Base-by-base conservation (phyloP, 345 rosid genomes). In the Nasturtium officinale region DNA sequence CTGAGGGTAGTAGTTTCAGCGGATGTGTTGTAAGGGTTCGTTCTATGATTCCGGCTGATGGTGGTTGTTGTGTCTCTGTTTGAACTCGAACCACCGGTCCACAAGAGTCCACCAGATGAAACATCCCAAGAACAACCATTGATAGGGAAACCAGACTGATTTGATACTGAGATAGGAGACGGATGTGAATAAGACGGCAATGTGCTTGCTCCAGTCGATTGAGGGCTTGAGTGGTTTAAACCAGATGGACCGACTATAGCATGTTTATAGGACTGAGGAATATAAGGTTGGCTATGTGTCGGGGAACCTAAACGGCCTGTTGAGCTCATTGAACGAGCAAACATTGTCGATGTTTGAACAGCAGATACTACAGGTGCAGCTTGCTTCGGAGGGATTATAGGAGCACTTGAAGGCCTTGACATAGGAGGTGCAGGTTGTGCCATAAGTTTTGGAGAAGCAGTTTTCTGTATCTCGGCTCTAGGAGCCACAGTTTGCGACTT, bases 331-430 rank as follows among this genome's bases (percentile, higher is more conserved):
- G 98, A 89, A 58, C 95, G 96, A 52, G 90, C 76, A 56, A 91
- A 56, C 5, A 90, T 10, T 64, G 71, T 82, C 10, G 87, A 47
- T 10, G 88, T 69, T 68, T 84, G 91, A 78, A 83, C 87, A 80
- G 82, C 21, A 53, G 98, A 84, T 63, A 80, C 70, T 32, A 77
- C 78, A 65, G 91, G 84, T 61, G 83, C 72, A 50, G 85, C 80
- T 65, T 86, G 81, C 48, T 74, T 82, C 66, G 72, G 87, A 58
- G 94, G 88, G 33, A 78, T 77, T 37, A 87, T 71, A 47, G 96
- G 92, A 77, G 96, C 91, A 80, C 95, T 88, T 40, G 84, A 88
- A 46, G 97, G 91, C 85, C 98, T 91, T 17, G 96, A 85, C 82
- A 85, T 58, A 38, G 77, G 66, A 47, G 91, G 81, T 40, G 80